A percentile compares a stretch with the other conserved stretches of the same genome.
These are phyloP conservation scores for Leishmania braziliensis DNA, from an alignment of 208 protist species.

Conservation along the genomic window DNA sequence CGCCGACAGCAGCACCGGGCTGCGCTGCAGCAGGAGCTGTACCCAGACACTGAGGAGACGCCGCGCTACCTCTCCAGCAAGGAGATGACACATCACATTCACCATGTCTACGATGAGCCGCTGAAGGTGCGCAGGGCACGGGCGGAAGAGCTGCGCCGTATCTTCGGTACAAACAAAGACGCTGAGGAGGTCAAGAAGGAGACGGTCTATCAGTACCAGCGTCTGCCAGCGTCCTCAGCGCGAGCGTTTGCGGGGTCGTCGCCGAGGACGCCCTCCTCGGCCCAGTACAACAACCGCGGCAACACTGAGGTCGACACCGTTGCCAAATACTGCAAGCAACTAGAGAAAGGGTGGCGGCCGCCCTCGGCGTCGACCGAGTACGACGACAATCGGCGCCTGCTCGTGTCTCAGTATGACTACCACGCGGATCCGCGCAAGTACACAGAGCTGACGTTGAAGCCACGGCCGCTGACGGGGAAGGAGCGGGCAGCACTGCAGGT, in stretches of 20 bases:
- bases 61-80: constrained; percentile 27
- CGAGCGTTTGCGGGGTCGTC: constrained; percentile 14
- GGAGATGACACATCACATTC: constrained; percentile 54
- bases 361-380: constrained; percentile 49
- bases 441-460: constrained; percentile 29
- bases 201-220: constrained; percentile 32
- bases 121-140: constrained; percentile 42
- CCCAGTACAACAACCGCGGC: background rate
- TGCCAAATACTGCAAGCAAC: constrained; percentile 27
- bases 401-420: constrained; percentile 63
- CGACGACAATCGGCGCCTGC: constrained; percentile 54
- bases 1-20: constrained; percentile 67
- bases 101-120: constrained; percentile 71
- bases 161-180: constrained; percentile 44
- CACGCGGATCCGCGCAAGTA: constrained; percentile 41
- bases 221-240: constrained; percentile 19
- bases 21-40: constrained; percentile 64
- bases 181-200: constrained; percentile 15
- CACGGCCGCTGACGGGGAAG: constrained; percentile 15
- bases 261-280: background rate
- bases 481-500: constrained; percentile 34
- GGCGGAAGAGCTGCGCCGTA: constrained; percentile 38
- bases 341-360: constrained; percentile 58
- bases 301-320: constrained; percentile 6
- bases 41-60: constrained; percentile 36